These are phyloP conservation scores for Didymella sp. DNA, from an alignment of 2,329 filamentous ascomycete genomes.

Conservation along the genomic window DNA sequence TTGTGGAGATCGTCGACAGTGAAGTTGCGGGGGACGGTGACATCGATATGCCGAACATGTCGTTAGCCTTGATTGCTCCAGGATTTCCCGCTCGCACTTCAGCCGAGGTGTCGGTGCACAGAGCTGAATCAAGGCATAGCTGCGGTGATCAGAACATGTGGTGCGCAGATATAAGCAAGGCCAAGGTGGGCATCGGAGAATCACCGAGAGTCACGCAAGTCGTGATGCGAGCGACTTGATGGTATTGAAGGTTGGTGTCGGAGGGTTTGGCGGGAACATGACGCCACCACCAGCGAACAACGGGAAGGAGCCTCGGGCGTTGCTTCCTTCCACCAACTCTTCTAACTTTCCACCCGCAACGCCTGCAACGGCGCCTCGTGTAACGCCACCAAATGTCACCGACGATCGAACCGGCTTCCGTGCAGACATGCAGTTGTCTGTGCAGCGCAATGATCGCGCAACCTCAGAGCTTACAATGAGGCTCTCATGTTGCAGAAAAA, in stretches of 20 bases:
- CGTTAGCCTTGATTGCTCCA: slow-evolving; percentile 11
- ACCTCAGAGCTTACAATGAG: background rate
- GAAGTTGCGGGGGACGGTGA: slow-evolving; percentile 29
- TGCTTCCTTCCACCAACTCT: slow-evolving; percentile 11
- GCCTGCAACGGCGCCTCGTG: background rate
- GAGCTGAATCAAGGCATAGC: slow-evolving; percentile 6
- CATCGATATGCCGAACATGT: slow-evolving; percentile 26
- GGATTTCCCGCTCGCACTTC: slow-evolving; percentile 13
- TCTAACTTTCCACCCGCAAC: background rate
- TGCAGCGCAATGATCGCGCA: background rate
- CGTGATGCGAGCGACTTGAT: background rate
- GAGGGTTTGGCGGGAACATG: slow-evolving; percentile 9
- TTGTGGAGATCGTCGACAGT: slow-evolving; percentile 20
- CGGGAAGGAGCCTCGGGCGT: slow-evolving; percentile 13
- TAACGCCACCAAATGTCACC: background rate
- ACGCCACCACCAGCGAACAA: slow-evolving; percentile 6
- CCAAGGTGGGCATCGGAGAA: slow-evolving; percentile 15
- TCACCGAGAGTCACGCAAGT: slow-evolving; percentile 4
- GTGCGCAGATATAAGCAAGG: slow-evolving; percentile 2
- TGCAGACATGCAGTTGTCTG: background rate
- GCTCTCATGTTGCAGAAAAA: background rate
- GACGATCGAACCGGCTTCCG: background rate
- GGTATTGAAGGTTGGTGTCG: slow-evolving; percentile 1
- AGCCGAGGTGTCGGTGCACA: slow-evolving; percentile 14
- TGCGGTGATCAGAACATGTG: slow-evolving; percentile 15